phyloP scores from a whole-genome alignment of 1,139 yeast genomes.

The Pichia sp. region DNA sequence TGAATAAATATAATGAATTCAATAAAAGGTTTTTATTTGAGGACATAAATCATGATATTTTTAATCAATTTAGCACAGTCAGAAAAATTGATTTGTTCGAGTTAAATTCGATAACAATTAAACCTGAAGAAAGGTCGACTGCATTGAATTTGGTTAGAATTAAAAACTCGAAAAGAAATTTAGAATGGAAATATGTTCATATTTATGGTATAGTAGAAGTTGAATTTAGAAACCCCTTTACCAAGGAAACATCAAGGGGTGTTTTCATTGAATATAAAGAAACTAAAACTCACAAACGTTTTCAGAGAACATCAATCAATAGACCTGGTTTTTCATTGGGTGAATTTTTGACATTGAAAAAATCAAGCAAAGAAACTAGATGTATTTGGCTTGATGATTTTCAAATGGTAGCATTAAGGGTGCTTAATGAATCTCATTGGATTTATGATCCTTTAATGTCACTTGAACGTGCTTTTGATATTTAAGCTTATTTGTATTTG shows the following conservation, averaged over 20 bases:
- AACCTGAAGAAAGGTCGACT: constrained; percentile 1
- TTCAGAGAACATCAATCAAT: background rate
- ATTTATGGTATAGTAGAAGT: constrained; percentile 2
- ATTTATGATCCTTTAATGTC: constrained; percentile 7
- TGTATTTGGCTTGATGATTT: constrained; percentile 13
- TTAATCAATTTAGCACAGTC: background rate
- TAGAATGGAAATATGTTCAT: constrained; percentile 9
- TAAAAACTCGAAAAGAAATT: constrained; percentile 2
- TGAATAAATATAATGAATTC: constrained; percentile 7
- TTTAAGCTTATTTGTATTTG: background rate
- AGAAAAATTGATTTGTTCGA: constrained; percentile 3
- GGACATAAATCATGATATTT: background rate
- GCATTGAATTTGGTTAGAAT: constrained; percentile 8
- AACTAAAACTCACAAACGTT: constrained; percentile 3
- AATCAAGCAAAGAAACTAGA: constrained; percentile 1
- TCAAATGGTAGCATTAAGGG: constrained; percentile 7
- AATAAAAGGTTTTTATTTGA: constrained; percentile 4
- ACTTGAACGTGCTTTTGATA: constrained; percentile 3
- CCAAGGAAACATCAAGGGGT: constrained; percentile 1
- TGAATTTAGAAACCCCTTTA: constrained; percentile 1
- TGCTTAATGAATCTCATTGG: constrained; percentile 1
- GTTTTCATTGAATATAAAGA: constrained; percentile 12
- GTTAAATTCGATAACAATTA: background rate
- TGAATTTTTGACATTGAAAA: constrained; percentile 1
- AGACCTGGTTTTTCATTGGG: constrained; percentile 11